These are phyloP conservation scores for Annulohypoxylon bovei DNA, from an alignment of 495 filamentous ascomycete species.

Conservation along the genomic window DNA sequence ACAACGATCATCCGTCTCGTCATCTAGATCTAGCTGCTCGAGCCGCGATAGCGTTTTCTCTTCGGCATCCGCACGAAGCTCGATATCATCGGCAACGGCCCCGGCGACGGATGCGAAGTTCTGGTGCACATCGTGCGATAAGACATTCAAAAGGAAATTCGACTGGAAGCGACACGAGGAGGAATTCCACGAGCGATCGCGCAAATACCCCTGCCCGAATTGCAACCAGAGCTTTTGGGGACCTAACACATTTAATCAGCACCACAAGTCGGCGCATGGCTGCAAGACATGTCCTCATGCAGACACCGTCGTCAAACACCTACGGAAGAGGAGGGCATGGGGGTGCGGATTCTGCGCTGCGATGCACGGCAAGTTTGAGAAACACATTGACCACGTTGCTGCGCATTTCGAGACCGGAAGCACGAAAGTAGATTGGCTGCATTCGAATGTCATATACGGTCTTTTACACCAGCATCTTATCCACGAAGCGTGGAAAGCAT, in stretches of 20 bases:
- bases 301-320: slow-evolving; percentile 54
- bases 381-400: slow-evolving; percentile 62
- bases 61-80: slow-evolving; percentile 49
- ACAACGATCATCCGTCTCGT: slow-evolving; percentile 54
- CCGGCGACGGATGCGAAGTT: slow-evolving; percentile 48
- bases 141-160: slow-evolving; percentile 62
- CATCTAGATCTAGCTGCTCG: slow-evolving; percentile 56
- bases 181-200: slow-evolving; percentile 63
- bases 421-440: slow-evolving; percentile 60
- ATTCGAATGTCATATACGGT: slow-evolving; percentile 61
- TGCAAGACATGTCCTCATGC: slow-evolving; percentile 61
- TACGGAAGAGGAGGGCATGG: slow-evolving; percentile 47
- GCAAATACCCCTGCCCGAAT: slow-evolving; percentile 59
- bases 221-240: slow-evolving; percentile 63
- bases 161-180: slow-evolving; percentile 65
- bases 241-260: slow-evolving; percentile 61
- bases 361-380: slow-evolving; percentile 56
- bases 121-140: slow-evolving; percentile 63
- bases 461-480: slow-evolving; percentile 61
- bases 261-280: slow-evolving; percentile 62
- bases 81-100: slow-evolving; percentile 49
- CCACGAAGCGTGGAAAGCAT: slow-evolving; percentile 57
- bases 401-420: slow-evolving; percentile 59
- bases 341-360: slow-evolving; percentile 63
- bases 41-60: slow-evolving; percentile 48